Percentiles rank a stretch among this genome's conserved stretches.
These are phyloP conservation scores for Colletotrichum lini DNA, from an alignment of 2,329 filamentous ascomycete species.

Conservation along the genomic window DNA sequence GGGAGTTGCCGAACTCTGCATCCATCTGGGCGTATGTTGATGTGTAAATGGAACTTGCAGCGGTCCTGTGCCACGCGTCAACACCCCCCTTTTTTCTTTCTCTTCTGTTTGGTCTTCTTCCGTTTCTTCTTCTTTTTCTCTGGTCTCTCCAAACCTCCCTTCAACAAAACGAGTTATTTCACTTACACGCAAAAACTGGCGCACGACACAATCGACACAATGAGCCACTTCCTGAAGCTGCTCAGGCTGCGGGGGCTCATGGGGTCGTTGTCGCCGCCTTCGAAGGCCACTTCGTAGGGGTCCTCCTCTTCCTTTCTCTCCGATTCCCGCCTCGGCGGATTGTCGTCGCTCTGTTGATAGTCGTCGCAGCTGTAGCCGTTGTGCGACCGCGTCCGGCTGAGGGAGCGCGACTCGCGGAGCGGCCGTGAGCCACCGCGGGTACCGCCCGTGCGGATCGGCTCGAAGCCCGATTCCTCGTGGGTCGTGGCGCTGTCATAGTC, in stretches of 20 bases:
- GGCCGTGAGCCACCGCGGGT: constrained; percentile 28
- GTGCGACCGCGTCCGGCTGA: constrained; percentile 55
- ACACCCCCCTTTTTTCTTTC: constrained; percentile 9
- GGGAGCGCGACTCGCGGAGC: constrained; percentile 41
- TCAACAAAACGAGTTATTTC: constrained; percentile 54
- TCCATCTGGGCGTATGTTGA: constrained; percentile 85
- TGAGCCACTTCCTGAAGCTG: constrained; percentile 80
- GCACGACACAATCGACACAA: constrained; percentile 80
- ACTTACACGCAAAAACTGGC: constrained; percentile 89
- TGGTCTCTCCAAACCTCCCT: too few species aligned
- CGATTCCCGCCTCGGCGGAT: constrained; percentile 21
- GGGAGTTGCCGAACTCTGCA: constrained; percentile 79
- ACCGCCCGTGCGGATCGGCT: constrained; percentile 46
- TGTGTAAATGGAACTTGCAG: constrained; percentile 90
- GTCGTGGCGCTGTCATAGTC: constrained; percentile 27
- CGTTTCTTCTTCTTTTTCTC: too few species aligned
- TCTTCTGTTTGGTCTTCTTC: too few species aligned
- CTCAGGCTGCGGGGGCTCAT: constrained; percentile 80
- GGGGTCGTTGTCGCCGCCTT: constrained; percentile 79
- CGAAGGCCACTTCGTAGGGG: constrained; percentile 80
- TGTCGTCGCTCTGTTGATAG: constrained; percentile 41
- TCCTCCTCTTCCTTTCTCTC: constrained; percentile 59
- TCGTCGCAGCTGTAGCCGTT: constrained; percentile 62
- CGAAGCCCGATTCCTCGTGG: constrained; percentile 42
- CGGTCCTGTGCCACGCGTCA: constrained; percentile 71